Conservation (phyloP, 129 eudicot species). For the Daucus carota region DNA sequence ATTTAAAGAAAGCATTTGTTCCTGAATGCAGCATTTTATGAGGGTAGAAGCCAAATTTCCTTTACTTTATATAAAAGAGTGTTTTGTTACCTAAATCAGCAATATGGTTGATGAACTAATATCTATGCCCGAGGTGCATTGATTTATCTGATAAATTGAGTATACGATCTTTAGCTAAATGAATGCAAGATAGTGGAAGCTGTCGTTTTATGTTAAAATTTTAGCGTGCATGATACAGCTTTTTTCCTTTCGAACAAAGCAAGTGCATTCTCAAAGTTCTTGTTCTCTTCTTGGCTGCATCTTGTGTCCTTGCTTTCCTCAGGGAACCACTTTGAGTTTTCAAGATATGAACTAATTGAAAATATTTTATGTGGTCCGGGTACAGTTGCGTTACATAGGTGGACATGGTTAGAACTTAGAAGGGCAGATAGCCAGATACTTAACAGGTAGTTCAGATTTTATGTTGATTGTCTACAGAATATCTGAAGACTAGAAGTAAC, state of each 20-base stretch:
- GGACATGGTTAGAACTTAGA: conserved; percentile 1
- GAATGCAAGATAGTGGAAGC: too few species aligned
- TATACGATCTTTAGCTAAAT: too few species aligned
- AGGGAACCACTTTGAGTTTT: conserved; percentile 34
- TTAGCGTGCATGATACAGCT: too few species aligned
- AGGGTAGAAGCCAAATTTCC: too few species aligned
- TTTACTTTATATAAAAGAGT: too few species aligned
- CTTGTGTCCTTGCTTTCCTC: conserved; percentile 40
- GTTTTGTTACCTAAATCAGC: too few species aligned
- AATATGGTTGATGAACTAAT: too few species aligned
- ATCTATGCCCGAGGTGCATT: too few species aligned
- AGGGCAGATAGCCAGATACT: not conserved
- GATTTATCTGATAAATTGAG: too few species aligned
- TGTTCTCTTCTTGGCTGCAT: conserved; percentile 82
- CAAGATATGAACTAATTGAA: conserved; percentile 1
- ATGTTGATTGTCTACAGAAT: not conserved
- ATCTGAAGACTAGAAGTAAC: not conserved
- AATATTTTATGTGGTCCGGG: conserved; percentile 27
- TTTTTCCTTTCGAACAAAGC: conserved; percentile 30
- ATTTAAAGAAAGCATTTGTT: too few species aligned
- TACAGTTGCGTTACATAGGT: not conserved
- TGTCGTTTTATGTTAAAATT: too few species aligned
- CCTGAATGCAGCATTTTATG: too few species aligned
- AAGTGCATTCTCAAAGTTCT: conserved; percentile 58
- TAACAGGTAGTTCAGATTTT: not conserved